A percentile compares a stretch with the other conserved stretches of the same genome.
Conservation (phyloP, 768 basidiomycete species). For the Hortiboletus campestris region DNA sequence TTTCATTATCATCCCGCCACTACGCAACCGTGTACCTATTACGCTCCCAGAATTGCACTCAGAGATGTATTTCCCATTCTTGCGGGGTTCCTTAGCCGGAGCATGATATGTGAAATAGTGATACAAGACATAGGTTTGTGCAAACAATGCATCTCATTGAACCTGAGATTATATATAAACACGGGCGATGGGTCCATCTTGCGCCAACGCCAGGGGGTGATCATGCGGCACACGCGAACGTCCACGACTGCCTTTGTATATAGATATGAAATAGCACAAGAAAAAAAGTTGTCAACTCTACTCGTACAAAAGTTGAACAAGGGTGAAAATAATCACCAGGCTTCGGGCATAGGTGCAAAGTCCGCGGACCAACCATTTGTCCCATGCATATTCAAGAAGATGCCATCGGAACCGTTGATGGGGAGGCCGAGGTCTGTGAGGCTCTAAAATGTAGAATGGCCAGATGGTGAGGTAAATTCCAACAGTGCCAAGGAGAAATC, state of each 20-base stretch:
- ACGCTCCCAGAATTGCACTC: conserved; percentile 14
- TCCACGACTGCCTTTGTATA: conserved; percentile 20
- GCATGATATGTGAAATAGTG: not conserved
- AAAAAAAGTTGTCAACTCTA: conserved; percentile 25
- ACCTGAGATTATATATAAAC: not conserved
- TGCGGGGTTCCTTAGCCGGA: not conserved
- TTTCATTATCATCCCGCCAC: not conserved
- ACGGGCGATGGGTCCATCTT: not conserved
- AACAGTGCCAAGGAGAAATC: not conserved
- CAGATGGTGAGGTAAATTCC: not conserved
- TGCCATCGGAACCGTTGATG: conserved; percentile 87
- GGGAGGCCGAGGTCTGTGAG: conserved; percentile 88
- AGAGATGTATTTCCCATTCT: conserved; percentile 5
- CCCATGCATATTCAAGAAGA: conserved; percentile 76
- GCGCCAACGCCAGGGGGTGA: conserved; percentile 1
- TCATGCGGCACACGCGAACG: conserved; percentile 20
- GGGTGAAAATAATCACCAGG: conserved; percentile 56
- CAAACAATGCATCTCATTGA: not conserved
- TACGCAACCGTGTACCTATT: conserved; percentile 17
- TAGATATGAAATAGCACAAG: conserved; percentile 14
- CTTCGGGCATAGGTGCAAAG: conserved; percentile 75
- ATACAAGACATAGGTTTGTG: conserved; percentile 2
- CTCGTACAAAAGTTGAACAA: conserved; percentile 15
- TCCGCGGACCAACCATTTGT: conserved; percentile 76
- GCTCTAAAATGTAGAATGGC: conserved; percentile 48